Conservation (phyloP, 495 filamentous ascomycete genomes). For the Hyaloscypha hepaticicola region DNA sequence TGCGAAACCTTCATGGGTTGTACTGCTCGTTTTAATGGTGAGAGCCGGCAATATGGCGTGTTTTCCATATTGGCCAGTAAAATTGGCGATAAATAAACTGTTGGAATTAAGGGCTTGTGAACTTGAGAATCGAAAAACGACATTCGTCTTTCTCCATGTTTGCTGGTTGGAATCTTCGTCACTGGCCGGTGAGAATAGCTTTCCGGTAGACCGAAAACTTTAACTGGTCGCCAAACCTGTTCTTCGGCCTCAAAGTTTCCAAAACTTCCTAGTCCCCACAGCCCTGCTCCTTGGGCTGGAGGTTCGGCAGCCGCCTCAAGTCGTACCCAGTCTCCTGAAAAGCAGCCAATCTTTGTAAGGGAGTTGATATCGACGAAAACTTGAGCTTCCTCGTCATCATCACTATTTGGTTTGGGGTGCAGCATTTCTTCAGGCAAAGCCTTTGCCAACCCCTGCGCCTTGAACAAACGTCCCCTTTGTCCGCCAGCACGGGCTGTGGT, state of each 20-base stretch:
- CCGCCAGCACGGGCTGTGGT: slow-evolving; percentile 70
- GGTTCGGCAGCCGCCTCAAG: slow-evolving; percentile 72
- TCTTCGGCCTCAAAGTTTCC: slow-evolving; percentile 48
- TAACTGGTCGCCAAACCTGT: slow-evolving; percentile 66
- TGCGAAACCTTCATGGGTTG: slow-evolving; percentile 38
- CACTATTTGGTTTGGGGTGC: slow-evolving; percentile 71
- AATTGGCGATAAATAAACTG: slow-evolving; percentile 79
- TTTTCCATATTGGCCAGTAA: slow-evolving; percentile 79
- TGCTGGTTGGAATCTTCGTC: slow-evolving; percentile 51
- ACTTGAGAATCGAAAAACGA: slow-evolving; percentile 57
- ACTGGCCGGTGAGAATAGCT: slow-evolving; percentile 54
- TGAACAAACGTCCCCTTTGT: slow-evolving; percentile 62
- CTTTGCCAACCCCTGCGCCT: slow-evolving; percentile 70
- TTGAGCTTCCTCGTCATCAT: slow-evolving; percentile 84
- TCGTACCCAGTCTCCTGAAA: slow-evolving; percentile 97
- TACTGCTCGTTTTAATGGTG: slow-evolving; percentile 55
- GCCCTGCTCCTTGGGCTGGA: slow-evolving; percentile 51
- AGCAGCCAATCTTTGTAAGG: slow-evolving; percentile 85
- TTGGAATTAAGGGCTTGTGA: slow-evolving; percentile 49
- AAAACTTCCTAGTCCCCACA: slow-evolving; percentile 55
- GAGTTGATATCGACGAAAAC: slow-evolving; percentile 85
- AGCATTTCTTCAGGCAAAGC: slow-evolving; percentile 75
- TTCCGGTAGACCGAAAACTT: slow-evolving; percentile 84
- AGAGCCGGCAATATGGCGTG: slow-evolving; percentile 70
- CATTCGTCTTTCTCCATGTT: slow-evolving; percentile 43